A percentile compares a stretch with the other conserved stretches of the same genome.
Evolutionary conservation across 1,284 basidiomycete species (phyloP).

Genomic region (Ceratobasidium sp.): DNA sequence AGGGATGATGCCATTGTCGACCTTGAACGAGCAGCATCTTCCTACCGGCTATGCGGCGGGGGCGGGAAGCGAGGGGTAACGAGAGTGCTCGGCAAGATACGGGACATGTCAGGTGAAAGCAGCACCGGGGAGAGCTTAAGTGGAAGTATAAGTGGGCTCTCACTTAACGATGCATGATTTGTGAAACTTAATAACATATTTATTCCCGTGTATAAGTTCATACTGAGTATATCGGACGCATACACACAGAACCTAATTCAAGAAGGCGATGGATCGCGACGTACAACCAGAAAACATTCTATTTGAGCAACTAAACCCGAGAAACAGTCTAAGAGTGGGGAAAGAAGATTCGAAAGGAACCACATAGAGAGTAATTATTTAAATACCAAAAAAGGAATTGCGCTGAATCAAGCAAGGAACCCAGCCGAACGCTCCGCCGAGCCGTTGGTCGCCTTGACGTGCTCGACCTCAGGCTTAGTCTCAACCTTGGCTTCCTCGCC

Average conservation of each 20-base stretch:
- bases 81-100: constrained; percentile 35
- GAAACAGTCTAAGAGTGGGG: constrained; percentile 20
- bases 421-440: not conserved
- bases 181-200: constrained; percentile 1
- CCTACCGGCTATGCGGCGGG: constrained; percentile 19
- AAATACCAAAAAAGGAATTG: too few relatives aligned
- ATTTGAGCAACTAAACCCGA: not conserved
- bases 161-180: not conserved
- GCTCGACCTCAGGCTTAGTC: constrained; percentile 3
- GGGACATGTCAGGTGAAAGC: constrained; percentile 34
- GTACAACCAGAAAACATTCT: not conserved
- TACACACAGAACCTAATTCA: not conserved
- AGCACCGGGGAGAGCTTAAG: constrained; percentile 8
- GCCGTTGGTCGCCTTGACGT: constrained; percentile 20
- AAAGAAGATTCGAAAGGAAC: not conserved
- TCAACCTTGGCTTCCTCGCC: constrained; percentile 25
- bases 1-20: constrained; percentile 20
- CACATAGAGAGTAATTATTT: too few relatives aligned
- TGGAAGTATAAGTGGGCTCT: constrained; percentile 16
- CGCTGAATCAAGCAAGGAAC: too few relatives aligned
- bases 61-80: constrained; percentile 24
- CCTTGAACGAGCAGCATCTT: constrained; percentile 11
- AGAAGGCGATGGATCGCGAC: not conserved
- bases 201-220: not conserved
- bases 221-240: constrained; percentile 16